These are phyloP conservation scores for Ustilago loliicola DNA, from an alignment of 1,284 basidiomycete genomes.

Conservation along the genomic window DNA sequence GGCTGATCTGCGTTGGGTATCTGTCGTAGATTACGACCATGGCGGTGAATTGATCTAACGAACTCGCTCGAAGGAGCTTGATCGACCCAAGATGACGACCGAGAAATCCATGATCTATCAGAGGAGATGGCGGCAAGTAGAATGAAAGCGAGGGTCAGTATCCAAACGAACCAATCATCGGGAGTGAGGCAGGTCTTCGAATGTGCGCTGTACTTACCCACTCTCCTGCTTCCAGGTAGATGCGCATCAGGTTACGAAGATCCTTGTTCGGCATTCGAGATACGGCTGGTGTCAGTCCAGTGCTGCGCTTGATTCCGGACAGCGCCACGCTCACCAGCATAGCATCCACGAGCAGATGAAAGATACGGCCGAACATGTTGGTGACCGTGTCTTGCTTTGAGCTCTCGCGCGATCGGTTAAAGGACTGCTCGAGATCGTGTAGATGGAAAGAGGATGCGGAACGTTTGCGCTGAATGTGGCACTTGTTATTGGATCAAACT, in stretches of 20 bases:
- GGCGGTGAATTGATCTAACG: slow-evolving; percentile 35
- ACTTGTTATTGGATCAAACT: neutral
- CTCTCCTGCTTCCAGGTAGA: slow-evolving; percentile 68
- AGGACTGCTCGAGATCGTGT: neutral
- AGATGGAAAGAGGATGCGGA: neutral
- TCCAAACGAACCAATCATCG: neutral
- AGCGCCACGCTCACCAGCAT: slow-evolving; percentile 66
- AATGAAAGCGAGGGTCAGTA: slow-evolving; percentile 7
- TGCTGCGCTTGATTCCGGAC: slow-evolving; percentile 67
- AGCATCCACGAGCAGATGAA: slow-evolving; percentile 67
- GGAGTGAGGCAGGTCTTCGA: neutral
- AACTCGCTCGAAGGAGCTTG: slow-evolving; percentile 66
- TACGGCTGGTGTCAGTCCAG: slow-evolving; percentile 64
- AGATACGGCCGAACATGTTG: slow-evolving; percentile 67
- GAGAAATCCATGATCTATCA: slow-evolving; percentile 65
- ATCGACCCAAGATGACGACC: slow-evolving; percentile 67
- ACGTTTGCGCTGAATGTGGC: neutral
- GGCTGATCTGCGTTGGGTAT: slow-evolving; percentile 16
- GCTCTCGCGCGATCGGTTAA: neutral
- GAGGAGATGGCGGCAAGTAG: neutral
- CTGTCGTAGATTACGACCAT: neutral
- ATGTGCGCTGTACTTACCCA: slow-evolving; percentile 57
- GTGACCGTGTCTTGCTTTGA: neutral
- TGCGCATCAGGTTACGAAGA: slow-evolving; percentile 62
- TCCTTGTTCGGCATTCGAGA: slow-evolving; percentile 64